Base-by-base conservation (phyloP, 345 rosid species). In the Geranium brycei region DNA sequence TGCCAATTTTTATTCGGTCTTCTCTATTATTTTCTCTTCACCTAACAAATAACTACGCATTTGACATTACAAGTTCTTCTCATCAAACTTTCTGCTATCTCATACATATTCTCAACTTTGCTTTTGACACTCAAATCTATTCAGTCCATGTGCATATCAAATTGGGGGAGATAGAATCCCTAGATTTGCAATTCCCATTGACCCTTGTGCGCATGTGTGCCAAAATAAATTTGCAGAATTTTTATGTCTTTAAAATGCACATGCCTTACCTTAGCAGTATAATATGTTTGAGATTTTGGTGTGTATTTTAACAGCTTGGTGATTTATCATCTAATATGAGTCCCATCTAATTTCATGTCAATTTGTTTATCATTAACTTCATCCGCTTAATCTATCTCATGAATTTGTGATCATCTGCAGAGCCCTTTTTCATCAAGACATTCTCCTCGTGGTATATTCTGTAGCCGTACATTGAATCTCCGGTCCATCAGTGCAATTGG, bases 401-500 rank as follows among this genome's bases (percentile, higher is more conserved):
- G 10, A 51, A 6, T 59, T 7, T 40, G 47, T 19, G 56, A 17
- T 71, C 51, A 57, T 67, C 19, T 79, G 77, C 79, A 92, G 95
- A 86, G 89, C 81, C 96, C 96, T 67, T 78, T 77, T 71, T 80
- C 89, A 4, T 84, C 83, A 0, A 91, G 89, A 77, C 77, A 80
- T 73, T 89, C 96, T 58, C 81, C 96, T 70, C 87, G 91, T 23
- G 98, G 98, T 64, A 87, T 92, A 67, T 92, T 92, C 71, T 92
- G 98, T 76, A 92, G 81, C 71, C 92, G 98, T 61, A 92, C 96
- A 15, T 70, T 92, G 80, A 89, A 92, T 78, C 87, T 92, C 19
- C 86, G 96, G 63, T 92, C 98, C 59, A 89, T 92, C 63, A 89
- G 95, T 81, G 95, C 84, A 19, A 92, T 92, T 74, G 98, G 98